phyloP scores from a whole-genome alignment of 441 rosid species.

The Aleurites moluccanus region DNA sequence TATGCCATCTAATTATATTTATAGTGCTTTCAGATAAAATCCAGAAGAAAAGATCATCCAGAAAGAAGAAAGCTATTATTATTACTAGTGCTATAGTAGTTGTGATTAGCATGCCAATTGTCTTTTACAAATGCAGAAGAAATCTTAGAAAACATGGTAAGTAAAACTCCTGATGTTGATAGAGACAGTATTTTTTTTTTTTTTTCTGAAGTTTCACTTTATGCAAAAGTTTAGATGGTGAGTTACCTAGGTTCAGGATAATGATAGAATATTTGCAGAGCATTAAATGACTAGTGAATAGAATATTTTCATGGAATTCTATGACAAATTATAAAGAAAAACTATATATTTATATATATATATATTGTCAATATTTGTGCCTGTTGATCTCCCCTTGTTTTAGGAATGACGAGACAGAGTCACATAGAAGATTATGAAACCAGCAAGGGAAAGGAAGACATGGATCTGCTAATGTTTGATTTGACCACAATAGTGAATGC shows the following conservation, averaged over 20 bases:
- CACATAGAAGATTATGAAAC: neutral
- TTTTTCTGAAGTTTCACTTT: no score
- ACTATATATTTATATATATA: no score
- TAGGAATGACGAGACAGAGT: neutral
- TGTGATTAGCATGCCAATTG: neutral
- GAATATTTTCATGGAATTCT: no score
- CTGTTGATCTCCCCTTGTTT: neutral
- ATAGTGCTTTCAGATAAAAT: neutral
- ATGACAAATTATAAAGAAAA: no score
- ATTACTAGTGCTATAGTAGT: neutral
- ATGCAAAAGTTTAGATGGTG: no score
- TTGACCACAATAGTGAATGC: neutral
- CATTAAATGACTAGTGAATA: no score
- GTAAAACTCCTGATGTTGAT: conserved; percentile 9
- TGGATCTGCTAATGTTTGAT: conserved; percentile 6
- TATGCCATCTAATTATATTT: neutral
- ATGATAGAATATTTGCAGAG: no score
- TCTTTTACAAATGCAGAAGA: neutral
- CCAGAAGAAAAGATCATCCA: neutral
- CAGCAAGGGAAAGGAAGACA: neutral
- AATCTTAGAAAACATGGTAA: neutral
- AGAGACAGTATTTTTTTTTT: no score
- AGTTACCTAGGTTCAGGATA: no score
- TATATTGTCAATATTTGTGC: neutral
- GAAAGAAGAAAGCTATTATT: neutral